Evolutionary conservation across 2,329 filamentous ascomycete species (phyloP).

Genomic region (Aspergillus tubingensis): DNA sequence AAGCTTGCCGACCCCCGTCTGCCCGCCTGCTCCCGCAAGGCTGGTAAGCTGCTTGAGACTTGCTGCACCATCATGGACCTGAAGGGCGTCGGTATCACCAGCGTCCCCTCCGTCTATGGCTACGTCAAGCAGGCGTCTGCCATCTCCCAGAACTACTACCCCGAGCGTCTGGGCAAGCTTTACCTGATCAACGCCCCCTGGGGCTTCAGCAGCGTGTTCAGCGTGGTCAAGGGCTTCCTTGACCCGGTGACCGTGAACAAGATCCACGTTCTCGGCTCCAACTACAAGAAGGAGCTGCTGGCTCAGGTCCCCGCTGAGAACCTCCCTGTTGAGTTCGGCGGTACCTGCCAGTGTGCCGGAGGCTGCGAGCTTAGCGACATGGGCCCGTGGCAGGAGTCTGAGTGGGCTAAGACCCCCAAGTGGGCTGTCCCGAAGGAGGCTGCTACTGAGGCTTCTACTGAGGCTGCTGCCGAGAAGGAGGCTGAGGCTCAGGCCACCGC

Average conservation of each 20-base stretch:
- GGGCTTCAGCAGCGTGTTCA: conserved; percentile 87
- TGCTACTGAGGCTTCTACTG: conserved; percentile 29
- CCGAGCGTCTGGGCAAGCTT: conserved; percentile 90
- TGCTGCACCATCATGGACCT: conserved; percentile 99
- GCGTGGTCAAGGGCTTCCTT: conserved; percentile 86
- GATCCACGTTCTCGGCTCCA: conserved; percentile 82
- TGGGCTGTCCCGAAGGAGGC: conserved; percentile 41
- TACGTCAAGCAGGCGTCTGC: conserved; percentile 83
- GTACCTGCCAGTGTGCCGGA: conserved; percentile 75
- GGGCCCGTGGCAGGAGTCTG: conserved; percentile 72
- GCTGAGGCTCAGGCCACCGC: conserved; percentile 31
- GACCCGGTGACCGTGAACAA: conserved; percentile 96
- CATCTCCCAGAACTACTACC: conserved; percentile 99
- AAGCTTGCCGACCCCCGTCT: conserved; percentile 90
- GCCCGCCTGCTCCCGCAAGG: conserved; percentile 91
- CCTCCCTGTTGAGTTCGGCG: conserved; percentile 82
- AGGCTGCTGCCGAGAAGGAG: conserved; percentile 33
- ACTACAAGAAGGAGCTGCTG: conserved; percentile 82
- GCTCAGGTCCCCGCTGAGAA: conserved; percentile 86
- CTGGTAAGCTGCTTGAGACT: conserved; percentile 87
- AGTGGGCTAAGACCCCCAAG: conserved; percentile 48
- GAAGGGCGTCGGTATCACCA: conserved; percentile 85
- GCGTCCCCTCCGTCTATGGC: conserved; percentile 78
- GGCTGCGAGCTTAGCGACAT: conserved; percentile 86
- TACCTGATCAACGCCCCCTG: conserved; percentile 98